These are phyloP conservation scores for Aspergillus quadrilineatus DNA, from an alignment of 2,329 filamentous ascomycete species.

Conservation along the genomic window DNA sequence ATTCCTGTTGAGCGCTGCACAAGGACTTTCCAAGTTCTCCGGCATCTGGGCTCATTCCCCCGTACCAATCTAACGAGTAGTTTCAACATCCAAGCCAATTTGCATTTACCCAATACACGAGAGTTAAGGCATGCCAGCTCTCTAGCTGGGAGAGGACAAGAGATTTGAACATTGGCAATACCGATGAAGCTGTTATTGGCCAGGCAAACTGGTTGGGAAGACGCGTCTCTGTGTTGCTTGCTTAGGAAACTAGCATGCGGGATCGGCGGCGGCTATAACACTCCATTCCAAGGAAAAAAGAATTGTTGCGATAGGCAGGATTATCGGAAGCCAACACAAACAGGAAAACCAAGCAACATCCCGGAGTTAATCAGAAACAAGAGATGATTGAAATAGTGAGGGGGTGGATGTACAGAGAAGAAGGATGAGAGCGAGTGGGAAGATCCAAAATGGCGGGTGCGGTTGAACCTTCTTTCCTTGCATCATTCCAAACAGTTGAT, in stretches of 20 bases:
- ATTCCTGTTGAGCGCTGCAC: not conserved
- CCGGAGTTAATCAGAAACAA: not conserved
- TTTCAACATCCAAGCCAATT: not conserved
- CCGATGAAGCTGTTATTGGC: not conserved
- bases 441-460: slow-evolving; percentile 18
- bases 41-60: not conserved
- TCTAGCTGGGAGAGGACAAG: not conserved
- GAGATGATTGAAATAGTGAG: not conserved
- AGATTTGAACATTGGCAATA: not conserved
- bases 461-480: slow-evolving; percentile 6
- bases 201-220: not conserved
- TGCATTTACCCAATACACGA: not conserved
- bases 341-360: not conserved
- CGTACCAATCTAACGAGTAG: not conserved
- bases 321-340: not conserved
- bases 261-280: not conserved
- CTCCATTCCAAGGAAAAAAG: not conserved
- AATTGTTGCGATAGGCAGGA: not conserved
- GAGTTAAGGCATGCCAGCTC: not conserved
- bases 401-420: not conserved
- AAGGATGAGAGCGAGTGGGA: slow-evolving; percentile 14
- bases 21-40: not conserved
- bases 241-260: not conserved
- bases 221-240: not conserved
- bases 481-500: not conserved